Evolutionary conservation across 1,139 yeast genomes (phyloP), one percentile per base, ranked within the genome.

Genomic region (Sugiyamaella pinicola): DNA sequence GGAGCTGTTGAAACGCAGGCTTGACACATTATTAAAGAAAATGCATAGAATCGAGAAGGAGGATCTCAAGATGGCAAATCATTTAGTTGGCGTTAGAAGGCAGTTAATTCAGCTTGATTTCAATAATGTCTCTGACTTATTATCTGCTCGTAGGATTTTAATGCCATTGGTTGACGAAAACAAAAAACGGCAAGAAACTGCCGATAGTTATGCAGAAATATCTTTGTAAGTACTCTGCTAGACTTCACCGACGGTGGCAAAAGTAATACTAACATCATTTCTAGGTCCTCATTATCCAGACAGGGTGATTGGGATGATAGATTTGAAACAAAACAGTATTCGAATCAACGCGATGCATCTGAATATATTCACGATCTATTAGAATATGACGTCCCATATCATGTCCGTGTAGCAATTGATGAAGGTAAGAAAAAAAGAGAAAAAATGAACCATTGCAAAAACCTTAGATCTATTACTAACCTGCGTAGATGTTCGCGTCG

Each of bases 311-410:
- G 65, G 53, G 50, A 43, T 26, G 55, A 52, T 26, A 31, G 22
- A 18, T 33, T 18, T 26, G 51, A 45, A 43, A 54, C 53, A 28
- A 49, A 35, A 40, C 56, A 45, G 21, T 21, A 13, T 15, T 61
- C 59, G 54, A 34, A 31, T 26, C 50, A 52, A 19, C 42, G 55
- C 13, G 90, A 86, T 59, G 85, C 93, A 0, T 73, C 83, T 10
- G 82, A 83, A 38, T 77, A 75, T 52, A 80, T 95, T 28, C 83
- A 83, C 54, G 99, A 91, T 63, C 80, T 93, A 31, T 78, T 93
- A 61, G 99, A 95, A 68, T 91, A 87, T 63, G 99, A 95, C 67
- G 98, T 95, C 1, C 99, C 99, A 0, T 95, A 87, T 65, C 96
- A 91, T 65, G 98, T 91, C 0, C 80, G 99, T 58, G 98, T 93